Conservation (phyloP, 192 early-diverging fungal species). For the Chytriomyces sp. region DNA sequence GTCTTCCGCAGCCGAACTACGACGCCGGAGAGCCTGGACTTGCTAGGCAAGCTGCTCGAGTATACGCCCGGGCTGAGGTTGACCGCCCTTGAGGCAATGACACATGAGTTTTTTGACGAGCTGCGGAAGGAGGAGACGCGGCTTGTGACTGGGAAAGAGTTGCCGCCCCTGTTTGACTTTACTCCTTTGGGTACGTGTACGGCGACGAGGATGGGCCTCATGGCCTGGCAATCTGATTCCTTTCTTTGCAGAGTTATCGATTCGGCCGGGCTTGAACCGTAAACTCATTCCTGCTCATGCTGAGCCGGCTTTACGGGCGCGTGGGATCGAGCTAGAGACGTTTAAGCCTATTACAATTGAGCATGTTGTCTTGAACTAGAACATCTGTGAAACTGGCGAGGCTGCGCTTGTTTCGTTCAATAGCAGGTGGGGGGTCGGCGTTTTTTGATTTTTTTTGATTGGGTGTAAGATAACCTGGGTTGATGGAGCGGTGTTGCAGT, state of each 20-base stretch:
- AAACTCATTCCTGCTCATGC: slow-evolving; percentile 83
- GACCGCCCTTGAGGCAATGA: slow-evolving; percentile 89
- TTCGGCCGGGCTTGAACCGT: slow-evolving; percentile 80
- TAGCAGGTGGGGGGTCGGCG: no score
- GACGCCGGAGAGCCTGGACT: slow-evolving; percentile 85
- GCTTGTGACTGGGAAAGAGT: slow-evolving; percentile 81
- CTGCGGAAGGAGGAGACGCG: slow-evolving; percentile 84
- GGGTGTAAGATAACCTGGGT: no score
- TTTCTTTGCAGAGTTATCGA: slow-evolving; percentile 73
- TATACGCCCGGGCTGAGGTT: slow-evolving; percentile 89
- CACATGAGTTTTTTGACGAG: slow-evolving; percentile 98
- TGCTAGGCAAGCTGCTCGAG: slow-evolving; percentile 83
- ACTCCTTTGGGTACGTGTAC: slow-evolving; percentile 71
- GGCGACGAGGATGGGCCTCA: no score
- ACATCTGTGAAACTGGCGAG: no score
- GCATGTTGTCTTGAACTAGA: slow-evolving; percentile 28
- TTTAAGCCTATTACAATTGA: slow-evolving; percentile 68
- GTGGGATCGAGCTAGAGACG: slow-evolving; percentile 75
- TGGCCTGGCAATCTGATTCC: no score
- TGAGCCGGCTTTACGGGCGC: slow-evolving; percentile 58
- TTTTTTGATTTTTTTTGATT: no score
- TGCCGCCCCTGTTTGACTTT: slow-evolving; percentile 95
- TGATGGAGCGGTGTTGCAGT: no score
- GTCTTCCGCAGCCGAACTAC: slow-evolving; percentile 84
- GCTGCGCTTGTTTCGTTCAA: no score